phyloP scores from a whole-genome alignment of 2,329 filamentous ascomycete species.

The Pseudofabraea citricarpa region DNA sequence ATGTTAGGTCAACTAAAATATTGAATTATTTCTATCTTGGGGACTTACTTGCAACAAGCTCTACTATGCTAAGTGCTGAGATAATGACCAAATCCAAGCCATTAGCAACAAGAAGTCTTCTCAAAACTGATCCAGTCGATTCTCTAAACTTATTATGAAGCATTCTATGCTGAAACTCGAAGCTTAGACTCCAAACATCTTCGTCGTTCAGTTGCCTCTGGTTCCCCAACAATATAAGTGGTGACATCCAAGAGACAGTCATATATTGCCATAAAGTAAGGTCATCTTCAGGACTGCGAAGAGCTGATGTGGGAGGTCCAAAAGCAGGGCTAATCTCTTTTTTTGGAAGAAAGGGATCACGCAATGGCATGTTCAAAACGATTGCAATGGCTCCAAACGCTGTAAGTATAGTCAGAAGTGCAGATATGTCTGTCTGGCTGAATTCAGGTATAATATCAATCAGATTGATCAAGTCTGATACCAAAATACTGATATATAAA shows the following conservation, averaged over 20 bases:
- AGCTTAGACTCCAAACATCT: conserved; percentile 77
- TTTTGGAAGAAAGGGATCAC: conserved; percentile 49
- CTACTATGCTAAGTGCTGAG: conserved; percentile 52
- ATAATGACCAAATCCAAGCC: conserved; percentile 68
- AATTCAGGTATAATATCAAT: conserved; percentile 26
- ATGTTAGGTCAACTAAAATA: conserved; percentile 15
- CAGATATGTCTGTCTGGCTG: conserved; percentile 8
- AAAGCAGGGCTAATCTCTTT: conserved; percentile 56
- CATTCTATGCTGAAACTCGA: conserved; percentile 74
- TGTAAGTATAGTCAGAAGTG: conserved; percentile 30
- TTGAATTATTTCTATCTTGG: neutral
- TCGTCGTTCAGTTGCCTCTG: conserved; percentile 65
- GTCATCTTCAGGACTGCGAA: conserved; percentile 77
- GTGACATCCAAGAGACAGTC: conserved; percentile 76
- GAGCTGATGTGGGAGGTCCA: conserved; percentile 45
- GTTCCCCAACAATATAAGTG: conserved; percentile 63
- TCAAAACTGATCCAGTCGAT: conserved; percentile 67
- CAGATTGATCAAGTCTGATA: conserved; percentile 17
- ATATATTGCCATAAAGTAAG: conserved; percentile 79
- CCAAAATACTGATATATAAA: conserved; percentile 16
- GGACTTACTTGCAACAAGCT: conserved; percentile 47
- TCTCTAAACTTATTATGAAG: conserved; percentile 72
- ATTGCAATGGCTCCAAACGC: conserved; percentile 43
- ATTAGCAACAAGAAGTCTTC: conserved; percentile 68
- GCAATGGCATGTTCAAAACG: conserved; percentile 65